Evolutionary conservation across 2,329 filamentous ascomycete genomes (phyloP), one percentile per base, ranked within the genome.

Genomic region (Fusarium vanettenii): DNA sequence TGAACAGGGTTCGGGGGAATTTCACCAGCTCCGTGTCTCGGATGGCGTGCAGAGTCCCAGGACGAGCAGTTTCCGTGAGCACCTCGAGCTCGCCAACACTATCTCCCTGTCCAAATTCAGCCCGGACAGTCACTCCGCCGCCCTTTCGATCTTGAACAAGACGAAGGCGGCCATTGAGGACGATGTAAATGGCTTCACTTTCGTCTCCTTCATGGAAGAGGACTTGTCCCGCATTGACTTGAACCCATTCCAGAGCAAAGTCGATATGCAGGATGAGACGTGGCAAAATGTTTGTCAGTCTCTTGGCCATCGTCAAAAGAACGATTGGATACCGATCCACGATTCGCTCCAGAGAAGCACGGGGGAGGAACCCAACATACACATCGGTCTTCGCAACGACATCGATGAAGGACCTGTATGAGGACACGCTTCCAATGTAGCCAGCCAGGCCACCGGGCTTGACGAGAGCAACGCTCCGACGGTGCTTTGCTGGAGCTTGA

Each of bases 311-410:
- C 0, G 97, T 99, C 55, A 99, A 86, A 11, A 99, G 86, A 5
- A 98, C 93, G 45, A 98, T 94, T 0, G 97, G 97, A 80, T 98
- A 97, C 75, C 91, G 92, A 75, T 99, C 97, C 1, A 97, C 95
- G 56, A 99, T 97, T 74, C 95, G 90, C 80, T 99, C 97, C 31
- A 99, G 88, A 0, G 95, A 94, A 1, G 91, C 89, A 33, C 95
- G 90, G 1, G 97, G 97, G 14, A 99, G 86, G 75, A 99, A 99
- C 1, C 97, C 97, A 16, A 99, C 97, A 79, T 98, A 98, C 3
- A 98, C 97, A 83, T 99, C 97, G 0, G 97, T 99, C 84, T 98
- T 98, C 4, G 97, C 97, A 41, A 96, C 93, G 2, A 99, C 95
- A 80, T 98, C 96, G 22, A 98, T 97, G 80, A 98, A 98, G 0